Conservation (phyloP, 768 basidiomycete genomes). For the Naganishia vaughanmartiniae region DNA sequence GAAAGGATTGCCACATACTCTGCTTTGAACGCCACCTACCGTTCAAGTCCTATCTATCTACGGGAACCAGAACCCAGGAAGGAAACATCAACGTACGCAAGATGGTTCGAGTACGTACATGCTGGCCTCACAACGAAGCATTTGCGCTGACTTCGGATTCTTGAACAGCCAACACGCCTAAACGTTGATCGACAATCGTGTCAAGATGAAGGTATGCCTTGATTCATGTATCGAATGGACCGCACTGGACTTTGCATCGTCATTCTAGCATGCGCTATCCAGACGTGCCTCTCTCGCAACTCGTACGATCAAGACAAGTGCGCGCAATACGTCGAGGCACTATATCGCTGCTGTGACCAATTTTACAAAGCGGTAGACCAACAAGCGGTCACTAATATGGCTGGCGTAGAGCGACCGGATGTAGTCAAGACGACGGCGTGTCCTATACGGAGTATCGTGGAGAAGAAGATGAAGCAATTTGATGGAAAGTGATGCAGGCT, state of each 20-base stretch:
- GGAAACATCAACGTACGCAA: background rate
- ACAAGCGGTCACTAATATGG: constrained; percentile 12
- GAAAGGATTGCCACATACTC: no score
- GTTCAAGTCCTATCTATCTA: no score
- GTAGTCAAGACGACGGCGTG: constrained; percentile 16
- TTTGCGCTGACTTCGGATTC: background rate
- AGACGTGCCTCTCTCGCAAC: constrained; percentile 45
- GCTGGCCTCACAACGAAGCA: background rate
- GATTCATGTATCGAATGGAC: background rate
- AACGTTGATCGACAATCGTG: constrained; percentile 37
- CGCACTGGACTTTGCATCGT: background rate
- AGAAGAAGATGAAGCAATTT: constrained; percentile 22
- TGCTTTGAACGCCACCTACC: no score
- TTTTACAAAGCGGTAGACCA: constrained; percentile 38
- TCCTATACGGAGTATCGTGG: constrained; percentile 16
- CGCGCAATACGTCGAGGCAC: constrained; percentile 37
- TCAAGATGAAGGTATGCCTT: constrained; percentile 45
- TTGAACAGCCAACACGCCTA: constrained; percentile 24
- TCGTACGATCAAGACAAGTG: constrained; percentile 49
- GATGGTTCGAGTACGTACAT: constrained; percentile 6
- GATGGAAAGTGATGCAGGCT: background rate
- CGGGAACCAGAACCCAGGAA: no score
- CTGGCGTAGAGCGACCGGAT: constrained; percentile 9
- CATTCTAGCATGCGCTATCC: constrained; percentile 47
- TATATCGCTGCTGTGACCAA: constrained; percentile 48